These are phyloP conservation scores for Myriosclerotinia scirpicola DNA, from an alignment of 2,329 filamentous ascomycete genomes.

Conservation along the genomic window DNA sequence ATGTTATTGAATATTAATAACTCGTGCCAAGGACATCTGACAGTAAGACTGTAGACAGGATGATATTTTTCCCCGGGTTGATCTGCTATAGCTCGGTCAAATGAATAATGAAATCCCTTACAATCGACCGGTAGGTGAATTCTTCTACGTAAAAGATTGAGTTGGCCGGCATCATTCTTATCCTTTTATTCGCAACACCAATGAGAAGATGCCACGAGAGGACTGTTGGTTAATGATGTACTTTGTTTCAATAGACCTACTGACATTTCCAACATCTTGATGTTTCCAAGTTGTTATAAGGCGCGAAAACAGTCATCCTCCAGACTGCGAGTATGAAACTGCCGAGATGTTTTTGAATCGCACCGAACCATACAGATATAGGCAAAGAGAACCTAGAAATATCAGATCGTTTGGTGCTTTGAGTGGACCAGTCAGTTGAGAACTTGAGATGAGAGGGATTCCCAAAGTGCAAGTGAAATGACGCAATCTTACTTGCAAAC, in stretches of 20 bases:
- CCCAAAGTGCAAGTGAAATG: not conserved
- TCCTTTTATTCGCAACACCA: not conserved
- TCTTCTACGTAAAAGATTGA: not conserved
- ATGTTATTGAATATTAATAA: not conserved
- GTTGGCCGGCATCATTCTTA: not conserved
- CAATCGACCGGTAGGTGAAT: not conserved
- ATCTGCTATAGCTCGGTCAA: not conserved
- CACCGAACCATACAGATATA: not conserved
- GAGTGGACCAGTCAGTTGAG: no score
- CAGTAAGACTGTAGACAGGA: no score
- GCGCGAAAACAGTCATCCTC: not conserved
- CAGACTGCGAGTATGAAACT: not conserved
- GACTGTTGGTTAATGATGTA: not conserved
- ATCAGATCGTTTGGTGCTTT: not conserved
- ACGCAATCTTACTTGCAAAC: not conserved
- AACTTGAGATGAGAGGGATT: not conserved
- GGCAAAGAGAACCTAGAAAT: not conserved
- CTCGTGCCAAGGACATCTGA: conserved; percentile 24
- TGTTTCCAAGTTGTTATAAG: not conserved
- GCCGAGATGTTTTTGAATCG: not conserved
- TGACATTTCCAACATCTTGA: not conserved
- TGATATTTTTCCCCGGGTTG: not conserved
- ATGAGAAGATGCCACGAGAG: not conserved
- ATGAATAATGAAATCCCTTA: not conserved
- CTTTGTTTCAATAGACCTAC: not conserved